phyloP scores from a whole-genome alignment of 805 yeast species.

The Cyberlindnera samutprakarnensis region DNA sequence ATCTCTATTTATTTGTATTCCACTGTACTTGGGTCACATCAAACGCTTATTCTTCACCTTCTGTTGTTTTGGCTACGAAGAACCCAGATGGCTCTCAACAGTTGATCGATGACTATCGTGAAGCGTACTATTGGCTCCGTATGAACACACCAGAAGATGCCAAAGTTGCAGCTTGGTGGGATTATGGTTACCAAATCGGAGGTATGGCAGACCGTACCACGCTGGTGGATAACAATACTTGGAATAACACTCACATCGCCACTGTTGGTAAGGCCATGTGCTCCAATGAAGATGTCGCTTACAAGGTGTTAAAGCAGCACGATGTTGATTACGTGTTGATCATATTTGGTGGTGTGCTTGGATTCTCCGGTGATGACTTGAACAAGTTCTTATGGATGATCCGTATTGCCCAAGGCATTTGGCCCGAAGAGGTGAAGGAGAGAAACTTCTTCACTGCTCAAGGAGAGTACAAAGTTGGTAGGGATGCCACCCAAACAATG shows the following conservation, averaged over 20 bases:
- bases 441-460: constrained; percentile 71
- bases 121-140: constrained; percentile 97
- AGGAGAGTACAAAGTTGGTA: constrained; percentile 88
- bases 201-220: constrained; percentile 99
- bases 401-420: constrained; percentile 95
- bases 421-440: constrained; percentile 98
- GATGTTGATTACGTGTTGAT: constrained; percentile 94
- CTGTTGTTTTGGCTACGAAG: constrained; percentile 84
- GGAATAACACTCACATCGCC: constrained; percentile 99
- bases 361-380: constrained; percentile 93
- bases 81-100: constrained; percentile 79
- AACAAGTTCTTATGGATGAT: constrained; percentile 99
- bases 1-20: constrained; percentile 73
- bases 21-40: constrained; percentile 98
- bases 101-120: constrained; percentile 94
- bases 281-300: constrained; percentile 78
- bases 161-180: constrained; percentile 99
- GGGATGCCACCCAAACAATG: constrained; percentile 77
- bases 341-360: constrained; percentile 89
- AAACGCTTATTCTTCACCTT: constrained; percentile 93
- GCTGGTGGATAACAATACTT: constrained; percentile 95
- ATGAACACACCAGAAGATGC: constrained; percentile 97
- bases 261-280: constrained; percentile 98
- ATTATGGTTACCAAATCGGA: constrained; percentile 98
- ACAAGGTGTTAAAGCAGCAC: constrained; percentile 78